Evolutionary conservation across 805 yeast species (phyloP), one percentile per base, ranked within the genome.

Genomic region (Lipomyces orientalis): DNA sequence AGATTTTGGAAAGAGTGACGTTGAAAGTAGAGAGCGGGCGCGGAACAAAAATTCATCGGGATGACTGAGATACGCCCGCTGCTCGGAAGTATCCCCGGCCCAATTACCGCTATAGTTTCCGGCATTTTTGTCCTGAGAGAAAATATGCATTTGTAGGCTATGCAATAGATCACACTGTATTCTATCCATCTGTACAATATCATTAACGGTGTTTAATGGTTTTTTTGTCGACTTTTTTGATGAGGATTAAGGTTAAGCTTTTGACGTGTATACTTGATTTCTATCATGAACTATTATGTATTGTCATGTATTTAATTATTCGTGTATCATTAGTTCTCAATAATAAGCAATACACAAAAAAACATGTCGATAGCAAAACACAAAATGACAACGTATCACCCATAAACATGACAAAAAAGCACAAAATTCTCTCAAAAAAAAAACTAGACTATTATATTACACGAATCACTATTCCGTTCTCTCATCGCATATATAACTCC

Each of bases 1-100:
- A 61, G 35, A 60, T 67, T 34, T 52, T 69, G 39, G 71, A 67
- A 55, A 61, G 61, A 25, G 65, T 68, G 25, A 62, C 71, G 51
- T 34, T 67, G 39, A 59, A 62, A 33, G 62, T 60, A 34, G 69
- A 65, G 57, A 55, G 62, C 16, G 49, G 49, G 49, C 14, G 16
- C 10, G 5, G 12, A 10, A 16, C 19, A n/a, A 43, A 43, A 14
- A 43, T 19, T 7, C 1, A 19, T 43, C 22, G n/a, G 22, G 49
- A 5, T n/a, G 19, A 5, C 19, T 9, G 3, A 1, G 19, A 12
- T 43, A 43, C 19, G 49, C 7, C 10, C 25, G 29, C 3, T 25
- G 3, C 29, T 25, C 29, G 29, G 29, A 25, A 37, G 14, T 43
- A 16, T 14, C 49, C 19, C 19, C 19, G 49, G 22, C 6, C n/a